Percentiles rank a stretch among this genome's conserved stretches.
phyloP scores from a whole-genome alignment of 345 rosid genomes.

The Acer yangbiense region DNA sequence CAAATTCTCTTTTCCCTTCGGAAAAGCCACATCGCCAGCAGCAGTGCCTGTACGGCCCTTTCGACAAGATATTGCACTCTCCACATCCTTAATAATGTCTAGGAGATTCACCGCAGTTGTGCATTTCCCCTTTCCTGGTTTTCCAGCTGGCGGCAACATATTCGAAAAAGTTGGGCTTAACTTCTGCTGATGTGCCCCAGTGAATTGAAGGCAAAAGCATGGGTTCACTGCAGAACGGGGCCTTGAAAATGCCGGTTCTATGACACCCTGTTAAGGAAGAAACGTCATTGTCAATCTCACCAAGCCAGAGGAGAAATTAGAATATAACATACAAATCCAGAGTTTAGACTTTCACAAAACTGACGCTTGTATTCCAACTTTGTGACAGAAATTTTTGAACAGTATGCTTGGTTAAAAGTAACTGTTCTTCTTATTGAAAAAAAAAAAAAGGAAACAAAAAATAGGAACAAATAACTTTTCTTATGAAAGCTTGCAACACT shows the following conservation, averaged over 20 bases:
- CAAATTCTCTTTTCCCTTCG: constrained; percentile 90
- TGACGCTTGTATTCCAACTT: background rate
- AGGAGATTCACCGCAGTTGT: constrained; percentile 67
- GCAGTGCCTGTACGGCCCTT: constrained; percentile 92
- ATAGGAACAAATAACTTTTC: background rate
- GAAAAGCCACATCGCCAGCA: constrained; percentile 98
- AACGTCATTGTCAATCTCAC: constrained; percentile 9
- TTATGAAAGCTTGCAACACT: background rate
- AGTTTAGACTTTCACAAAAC: background rate
- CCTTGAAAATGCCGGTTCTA: constrained; percentile 81
- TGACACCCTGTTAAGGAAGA: constrained; percentile 61
- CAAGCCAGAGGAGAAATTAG: background rate
- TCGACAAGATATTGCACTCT: constrained; percentile 83
- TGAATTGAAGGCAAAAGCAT: constrained; percentile 85
- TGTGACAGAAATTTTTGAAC: background rate
- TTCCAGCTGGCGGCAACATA: constrained; percentile 69
- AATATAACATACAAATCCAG: background rate
- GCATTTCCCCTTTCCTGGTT: constrained; percentile 77
- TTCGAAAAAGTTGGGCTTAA: constrained; percentile 59
- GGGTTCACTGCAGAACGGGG: constrained; percentile 70
- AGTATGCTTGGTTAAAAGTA: background rate
- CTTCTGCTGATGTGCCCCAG: constrained; percentile 49
- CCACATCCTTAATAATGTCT: constrained; percentile 88
- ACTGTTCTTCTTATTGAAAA: background rate
- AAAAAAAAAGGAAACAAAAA: background rate